phyloP scores from a whole-genome alignment of 2,329 filamentous ascomycete species.

The Ascochyta koolunga region DNA sequence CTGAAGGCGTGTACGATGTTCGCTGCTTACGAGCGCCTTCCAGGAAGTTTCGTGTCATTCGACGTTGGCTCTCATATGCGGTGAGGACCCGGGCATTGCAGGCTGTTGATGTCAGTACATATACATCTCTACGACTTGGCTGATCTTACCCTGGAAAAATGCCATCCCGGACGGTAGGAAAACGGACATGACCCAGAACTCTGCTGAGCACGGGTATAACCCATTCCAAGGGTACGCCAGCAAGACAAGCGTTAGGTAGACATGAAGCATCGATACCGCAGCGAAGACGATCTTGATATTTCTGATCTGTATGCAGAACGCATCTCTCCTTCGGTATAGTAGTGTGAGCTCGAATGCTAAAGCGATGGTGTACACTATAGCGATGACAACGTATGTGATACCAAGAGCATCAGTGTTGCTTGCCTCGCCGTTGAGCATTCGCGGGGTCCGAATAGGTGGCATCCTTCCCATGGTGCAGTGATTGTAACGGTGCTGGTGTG shows the following conservation, averaged over 20 bases:
- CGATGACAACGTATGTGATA: constrained; percentile 39
- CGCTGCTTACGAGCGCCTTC: constrained; percentile 44
- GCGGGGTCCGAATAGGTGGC: constrained; percentile 36
- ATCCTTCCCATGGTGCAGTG: constrained; percentile 37
- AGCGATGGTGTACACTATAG: constrained; percentile 43
- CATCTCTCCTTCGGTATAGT: constrained; percentile 36
- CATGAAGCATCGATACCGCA: constrained; percentile 43
- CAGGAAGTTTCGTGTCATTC: constrained; percentile 43
- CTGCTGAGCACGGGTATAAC: constrained; percentile 43
- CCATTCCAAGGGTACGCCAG: constrained; percentile 48
- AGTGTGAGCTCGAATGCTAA: constrained; percentile 39
- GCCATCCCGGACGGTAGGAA: constrained; percentile 49
- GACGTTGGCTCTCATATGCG: constrained; percentile 44
- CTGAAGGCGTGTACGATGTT: constrained; percentile 35
- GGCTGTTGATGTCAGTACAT: constrained; percentile 22
- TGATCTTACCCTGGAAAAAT: constrained; percentile 43
- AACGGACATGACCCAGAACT: constrained; percentile 49
- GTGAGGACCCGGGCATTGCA: constrained; percentile 47
- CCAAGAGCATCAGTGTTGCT: constrained; percentile 42
- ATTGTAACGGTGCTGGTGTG: background rate
- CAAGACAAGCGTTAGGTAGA: constrained; percentile 45
- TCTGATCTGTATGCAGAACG: constrained; percentile 43
- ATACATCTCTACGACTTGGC: background rate
- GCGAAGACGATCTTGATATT: constrained; percentile 42
- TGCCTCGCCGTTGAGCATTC: constrained; percentile 36